Conservation (phyloP, 169 alveolate genomes). For the Theileria equi region DNA sequence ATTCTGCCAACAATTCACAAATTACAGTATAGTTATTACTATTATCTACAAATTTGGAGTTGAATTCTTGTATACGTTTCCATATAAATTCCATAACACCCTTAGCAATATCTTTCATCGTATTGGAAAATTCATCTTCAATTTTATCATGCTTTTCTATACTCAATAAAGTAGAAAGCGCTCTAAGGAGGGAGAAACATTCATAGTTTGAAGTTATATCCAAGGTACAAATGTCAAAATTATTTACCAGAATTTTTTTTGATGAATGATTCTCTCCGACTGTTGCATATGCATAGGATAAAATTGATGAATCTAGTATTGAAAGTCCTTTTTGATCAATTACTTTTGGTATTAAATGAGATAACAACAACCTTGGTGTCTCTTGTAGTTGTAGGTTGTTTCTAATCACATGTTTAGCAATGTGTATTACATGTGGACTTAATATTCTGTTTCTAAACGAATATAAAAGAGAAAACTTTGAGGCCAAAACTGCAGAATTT, state of each 20-base stretch:
- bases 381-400: slow-evolving; percentile 37
- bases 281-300: slow-evolving; percentile 39
- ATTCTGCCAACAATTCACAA: slow-evolving; percentile 34
- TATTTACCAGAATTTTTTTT: background rate
- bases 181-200: background rate
- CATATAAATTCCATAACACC: background rate
- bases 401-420: slow-evolving; percentile 6
- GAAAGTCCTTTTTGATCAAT: background rate
- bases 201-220: background rate
- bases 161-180: slow-evolving; percentile 9
- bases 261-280: slow-evolving; percentile 18
- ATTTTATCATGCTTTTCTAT: background rate
- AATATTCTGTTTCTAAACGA: background rate
- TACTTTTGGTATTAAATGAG: background rate
- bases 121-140: background rate
- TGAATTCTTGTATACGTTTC: background rate
- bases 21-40: background rate
- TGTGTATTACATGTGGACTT: slow-evolving; percentile 7
- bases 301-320: slow-evolving; percentile 4
- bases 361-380: background rate
- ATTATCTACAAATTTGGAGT: background rate
- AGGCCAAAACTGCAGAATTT: slow-evolving; percentile 38
- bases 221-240: background rate
- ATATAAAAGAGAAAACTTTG: slow-evolving; percentile 17
- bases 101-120: slow-evolving; percentile 3